These are phyloP conservation scores for Ensete glaucum DNA, from an alignment of 176 grass and related monocot species.

Conservation along the genomic window DNA sequence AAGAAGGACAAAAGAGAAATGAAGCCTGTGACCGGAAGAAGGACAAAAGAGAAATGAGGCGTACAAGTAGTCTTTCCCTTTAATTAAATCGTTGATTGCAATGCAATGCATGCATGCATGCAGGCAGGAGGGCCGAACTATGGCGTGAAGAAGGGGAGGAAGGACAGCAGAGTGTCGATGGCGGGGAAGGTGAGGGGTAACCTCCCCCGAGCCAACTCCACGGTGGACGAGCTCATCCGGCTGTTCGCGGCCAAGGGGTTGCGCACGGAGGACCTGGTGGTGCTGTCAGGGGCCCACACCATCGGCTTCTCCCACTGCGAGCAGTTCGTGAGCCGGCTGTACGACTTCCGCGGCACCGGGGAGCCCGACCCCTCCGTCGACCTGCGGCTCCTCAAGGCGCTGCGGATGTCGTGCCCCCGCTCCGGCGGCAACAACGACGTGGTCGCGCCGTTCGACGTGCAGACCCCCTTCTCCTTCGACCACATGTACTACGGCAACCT, in stretches of 20 bases:
- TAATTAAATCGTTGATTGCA: background rate
- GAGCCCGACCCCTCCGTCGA: constrained; percentile 39
- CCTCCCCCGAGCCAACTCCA: constrained; percentile 73
- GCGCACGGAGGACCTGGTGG: constrained; percentile 5
- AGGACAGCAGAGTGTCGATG: constrained; percentile 86
- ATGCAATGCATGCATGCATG: background rate
- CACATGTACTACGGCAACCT: constrained; percentile 25
- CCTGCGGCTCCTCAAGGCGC: constrained; percentile 38
- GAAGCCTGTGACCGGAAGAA: no score
- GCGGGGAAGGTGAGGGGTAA: constrained; percentile 40
- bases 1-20: no score
- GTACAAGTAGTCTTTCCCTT: background rate
- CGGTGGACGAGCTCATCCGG: constrained; percentile 66
- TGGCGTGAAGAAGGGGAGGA: constrained; percentile 63
- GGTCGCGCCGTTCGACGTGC: constrained; percentile 26
- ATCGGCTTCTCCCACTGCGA: constrained; percentile 83
- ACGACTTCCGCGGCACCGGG: constrained; percentile 21
- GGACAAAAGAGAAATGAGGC: no score
- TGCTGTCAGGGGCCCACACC: constrained; percentile 36
- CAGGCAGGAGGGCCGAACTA: constrained; percentile 83
- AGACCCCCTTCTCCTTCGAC: constrained; percentile 26
- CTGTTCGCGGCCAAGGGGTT: constrained; percentile 60
- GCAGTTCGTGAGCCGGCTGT: constrained; percentile 25
- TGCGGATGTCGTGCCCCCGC: constrained; percentile 19
- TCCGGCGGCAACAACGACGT: constrained; percentile 26